Conservation (phyloP, 2,329 filamentous ascomycete genomes). For the Xylariaceae sp. region DNA sequence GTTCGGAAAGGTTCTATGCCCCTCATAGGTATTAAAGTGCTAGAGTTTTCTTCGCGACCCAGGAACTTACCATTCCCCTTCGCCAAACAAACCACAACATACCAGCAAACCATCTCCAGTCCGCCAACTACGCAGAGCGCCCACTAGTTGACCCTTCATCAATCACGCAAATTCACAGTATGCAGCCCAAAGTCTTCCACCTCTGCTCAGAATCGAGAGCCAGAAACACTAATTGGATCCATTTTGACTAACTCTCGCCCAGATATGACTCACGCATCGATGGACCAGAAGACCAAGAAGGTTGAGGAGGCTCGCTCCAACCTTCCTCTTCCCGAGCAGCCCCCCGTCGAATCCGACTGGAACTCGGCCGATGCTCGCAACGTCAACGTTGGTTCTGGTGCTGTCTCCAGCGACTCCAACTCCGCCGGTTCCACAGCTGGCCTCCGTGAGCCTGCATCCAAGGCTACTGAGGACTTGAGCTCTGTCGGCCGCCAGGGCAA, state of each 20-base stretch:
- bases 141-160: too few relatives aligned
- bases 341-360: constrained; percentile 73
- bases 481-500: constrained; percentile 61
- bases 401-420: constrained; percentile 49
- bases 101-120: constrained; percentile 2
- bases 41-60: too few relatives aligned
- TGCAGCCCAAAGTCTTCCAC: too few relatives aligned
- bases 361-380: constrained; percentile 66
- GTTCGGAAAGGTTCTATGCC: not conserved
- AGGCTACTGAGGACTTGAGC: constrained; percentile 53
- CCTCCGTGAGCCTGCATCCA: constrained; percentile 57
- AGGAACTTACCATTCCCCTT: not conserved
- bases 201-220: too few relatives aligned
- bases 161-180: too few relatives aligned
- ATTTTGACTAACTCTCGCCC: not conserved
- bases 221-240: too few relatives aligned
- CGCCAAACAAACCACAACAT: not conserved
- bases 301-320: constrained; percentile 67
- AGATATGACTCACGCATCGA: constrained; percentile 4
- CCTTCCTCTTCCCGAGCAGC: constrained; percentile 75
- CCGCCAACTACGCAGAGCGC: not conserved
- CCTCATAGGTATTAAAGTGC: not conserved
- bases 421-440: constrained; percentile 46
- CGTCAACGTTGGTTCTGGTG: constrained; percentile 67
- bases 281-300: constrained; percentile 33